A percentile compares a stretch with the other conserved stretches of the same genome.
Evolutionary conservation across 2,329 filamentous ascomycete species (phyloP).

Genomic region (Microdochium trichocladiopsis): DNA sequence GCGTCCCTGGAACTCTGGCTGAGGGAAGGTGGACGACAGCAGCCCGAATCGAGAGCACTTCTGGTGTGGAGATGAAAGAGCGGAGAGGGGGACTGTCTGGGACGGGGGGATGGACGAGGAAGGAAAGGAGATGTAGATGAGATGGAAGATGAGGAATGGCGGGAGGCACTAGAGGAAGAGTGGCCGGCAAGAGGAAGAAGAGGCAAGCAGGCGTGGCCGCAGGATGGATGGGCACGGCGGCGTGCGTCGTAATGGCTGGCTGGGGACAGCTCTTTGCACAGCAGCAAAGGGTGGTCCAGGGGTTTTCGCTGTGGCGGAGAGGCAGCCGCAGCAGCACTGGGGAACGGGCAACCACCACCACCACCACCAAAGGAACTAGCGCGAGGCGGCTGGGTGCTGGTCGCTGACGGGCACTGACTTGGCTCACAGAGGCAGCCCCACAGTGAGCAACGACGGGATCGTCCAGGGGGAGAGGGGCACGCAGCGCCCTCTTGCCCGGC

Average conservation of each 20-base stretch:
- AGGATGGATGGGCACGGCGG: not conserved
- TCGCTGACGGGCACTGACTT: not conserved
- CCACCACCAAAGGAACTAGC: not conserved
- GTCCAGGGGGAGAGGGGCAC: not conserved
- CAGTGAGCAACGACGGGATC: not conserved
- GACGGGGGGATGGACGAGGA: not conserved
- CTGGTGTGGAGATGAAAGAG: not conserved
- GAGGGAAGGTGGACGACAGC: constrained; percentile 1
- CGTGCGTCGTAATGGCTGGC: not conserved
- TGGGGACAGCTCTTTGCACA: no score
- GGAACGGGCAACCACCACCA: not conserved
- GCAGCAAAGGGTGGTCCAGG: not conserved
- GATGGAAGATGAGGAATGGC: not conserved
- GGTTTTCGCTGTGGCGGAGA: not conserved
- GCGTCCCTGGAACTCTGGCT: not conserved
- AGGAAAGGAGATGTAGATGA: not conserved
- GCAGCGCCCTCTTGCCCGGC: no score
- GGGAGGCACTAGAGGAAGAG: not conserved
- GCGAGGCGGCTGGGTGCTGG: not conserved
- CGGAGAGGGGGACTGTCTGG: not conserved
- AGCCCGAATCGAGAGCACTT: not conserved
- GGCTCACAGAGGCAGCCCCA: not conserved
- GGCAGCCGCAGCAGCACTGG: no score
- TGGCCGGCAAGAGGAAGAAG: not conserved
- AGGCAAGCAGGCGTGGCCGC: not conserved